phyloP scores from a whole-genome alignment of 2,329 filamentous ascomycete genomes.

The Ophiosphaerella herpotricha region DNA sequence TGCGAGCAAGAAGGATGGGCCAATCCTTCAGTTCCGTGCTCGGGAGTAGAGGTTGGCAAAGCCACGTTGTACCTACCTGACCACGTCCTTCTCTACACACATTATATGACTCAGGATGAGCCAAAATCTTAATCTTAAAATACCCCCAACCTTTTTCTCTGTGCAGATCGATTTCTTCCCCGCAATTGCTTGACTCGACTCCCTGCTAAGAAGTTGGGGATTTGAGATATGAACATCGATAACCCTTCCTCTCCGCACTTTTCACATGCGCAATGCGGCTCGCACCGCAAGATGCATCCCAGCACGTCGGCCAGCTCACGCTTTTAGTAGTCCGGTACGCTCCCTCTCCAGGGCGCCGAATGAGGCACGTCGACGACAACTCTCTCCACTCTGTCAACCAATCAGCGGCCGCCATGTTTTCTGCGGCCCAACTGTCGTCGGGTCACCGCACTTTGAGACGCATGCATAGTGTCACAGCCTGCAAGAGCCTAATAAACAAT shows the following conservation, averaged over 20 bases:
- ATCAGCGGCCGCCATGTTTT: conserved; percentile 44
- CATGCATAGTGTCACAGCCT: conserved; percentile 40
- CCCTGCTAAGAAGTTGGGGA: too few species aligned
- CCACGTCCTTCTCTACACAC: too few species aligned
- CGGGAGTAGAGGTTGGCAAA: background rate
- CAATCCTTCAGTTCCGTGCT: conserved; percentile 62
- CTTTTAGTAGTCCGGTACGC: conserved; percentile 32
- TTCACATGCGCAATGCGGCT: conserved; percentile 10
- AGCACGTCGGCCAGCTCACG: conserved; percentile 32
- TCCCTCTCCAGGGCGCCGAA: conserved; percentile 32
- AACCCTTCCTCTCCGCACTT: conserved; percentile 5
- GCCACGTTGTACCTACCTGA: too few species aligned
- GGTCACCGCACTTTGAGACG: conserved; percentile 40
- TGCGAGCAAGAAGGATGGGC: conserved; percentile 73
- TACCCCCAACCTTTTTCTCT: too few species aligned
- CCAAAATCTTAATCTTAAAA: too few species aligned
- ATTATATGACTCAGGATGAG: too few species aligned
- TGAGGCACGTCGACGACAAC: conserved; percentile 17
- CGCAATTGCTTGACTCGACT: too few species aligned
- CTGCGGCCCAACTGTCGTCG: conserved; percentile 35
- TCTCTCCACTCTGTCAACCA: conserved; percentile 33
- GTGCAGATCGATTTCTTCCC: too few species aligned
- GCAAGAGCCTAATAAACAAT: conserved; percentile 31
- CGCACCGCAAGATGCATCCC: conserved; percentile 19
- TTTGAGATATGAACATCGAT: too few species aligned